Evolutionary conservation across 352 stramenopile genomes (phyloP).

Genomic region (Nothophytophthora sp.): DNA sequence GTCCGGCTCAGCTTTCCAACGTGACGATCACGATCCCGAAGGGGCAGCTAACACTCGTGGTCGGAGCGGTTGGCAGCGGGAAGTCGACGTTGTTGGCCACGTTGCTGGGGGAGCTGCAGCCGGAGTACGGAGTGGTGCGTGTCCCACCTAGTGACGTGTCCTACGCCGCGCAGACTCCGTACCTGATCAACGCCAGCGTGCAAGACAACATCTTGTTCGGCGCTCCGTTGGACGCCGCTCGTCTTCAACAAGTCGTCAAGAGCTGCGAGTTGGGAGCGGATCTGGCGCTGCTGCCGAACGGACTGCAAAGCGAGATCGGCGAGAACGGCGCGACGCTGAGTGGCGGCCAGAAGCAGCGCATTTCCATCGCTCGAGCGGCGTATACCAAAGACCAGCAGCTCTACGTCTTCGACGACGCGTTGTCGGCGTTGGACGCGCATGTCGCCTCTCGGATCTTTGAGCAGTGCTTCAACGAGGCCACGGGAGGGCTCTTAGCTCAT

Average conservation of each 20-base stretch:
- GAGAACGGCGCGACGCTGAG: constrained; percentile 66
- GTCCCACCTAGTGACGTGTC: constrained; percentile 50
- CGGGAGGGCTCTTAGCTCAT: constrained; percentile 38
- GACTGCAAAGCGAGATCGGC: constrained; percentile 59
- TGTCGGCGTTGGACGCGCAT: constrained; percentile 60
- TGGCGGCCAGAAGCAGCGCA: constrained; percentile 64
- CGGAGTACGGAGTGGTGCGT: constrained; percentile 41
- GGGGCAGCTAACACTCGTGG: constrained; percentile 91
- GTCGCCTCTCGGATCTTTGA: constrained; percentile 54
- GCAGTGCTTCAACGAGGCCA: constrained; percentile 46
- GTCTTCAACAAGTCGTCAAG: constrained; percentile 53
- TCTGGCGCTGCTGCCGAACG: constrained; percentile 48
- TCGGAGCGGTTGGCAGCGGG: constrained; percentile 93
- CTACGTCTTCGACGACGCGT: constrained; percentile 68
- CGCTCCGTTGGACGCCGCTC: constrained; percentile 28
- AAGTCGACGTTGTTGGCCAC: constrained; percentile 96
- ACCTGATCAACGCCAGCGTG: constrained; percentile 91
- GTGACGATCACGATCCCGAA: constrained; percentile 84
- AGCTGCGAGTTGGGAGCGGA: constrained; percentile 57
- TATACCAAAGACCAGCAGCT: constrained; percentile 55
- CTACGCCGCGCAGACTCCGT: constrained; percentile 92
- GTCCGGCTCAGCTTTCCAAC: constrained; percentile 24
- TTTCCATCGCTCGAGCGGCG: constrained; percentile 68
- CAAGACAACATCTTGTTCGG: constrained; percentile 93
- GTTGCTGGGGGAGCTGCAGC: constrained; percentile 94